phyloP scores from a whole-genome alignment of 2,329 filamentous ascomycete genomes.

The Microsporum audouinii region DNA sequence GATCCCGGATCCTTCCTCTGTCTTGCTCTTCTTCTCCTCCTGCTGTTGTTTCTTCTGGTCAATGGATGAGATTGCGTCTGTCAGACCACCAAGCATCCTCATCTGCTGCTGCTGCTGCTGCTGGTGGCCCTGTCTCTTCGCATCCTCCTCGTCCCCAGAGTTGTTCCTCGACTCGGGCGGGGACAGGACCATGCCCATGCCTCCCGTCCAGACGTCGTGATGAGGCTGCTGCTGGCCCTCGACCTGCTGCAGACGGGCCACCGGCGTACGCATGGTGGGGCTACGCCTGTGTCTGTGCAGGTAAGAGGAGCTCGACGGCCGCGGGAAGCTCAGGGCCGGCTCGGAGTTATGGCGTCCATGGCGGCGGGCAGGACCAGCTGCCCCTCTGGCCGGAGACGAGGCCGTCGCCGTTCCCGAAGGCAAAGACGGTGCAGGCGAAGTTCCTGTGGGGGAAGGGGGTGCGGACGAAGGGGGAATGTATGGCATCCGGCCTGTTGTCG shows the following conservation, averaged over 20 bases:
- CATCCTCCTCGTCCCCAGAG: constrained; percentile 73
- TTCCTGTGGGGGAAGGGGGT: constrained; percentile 38
- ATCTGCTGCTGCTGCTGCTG: constrained; percentile 31
- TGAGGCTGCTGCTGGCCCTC: not conserved
- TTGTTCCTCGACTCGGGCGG: constrained; percentile 75
- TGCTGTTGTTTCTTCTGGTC: constrained; percentile 29
- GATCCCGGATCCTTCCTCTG: not conserved
- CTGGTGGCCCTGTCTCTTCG: constrained; percentile 14
- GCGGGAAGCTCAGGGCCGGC: constrained; percentile 19
- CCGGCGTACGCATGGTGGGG: constrained; percentile 38
- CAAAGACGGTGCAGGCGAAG: not conserved
- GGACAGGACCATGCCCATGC: constrained; percentile 70
- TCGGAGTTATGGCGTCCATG: constrained; percentile 15
- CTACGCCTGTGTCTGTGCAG: constrained; percentile 51
- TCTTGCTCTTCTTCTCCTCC: too few species aligned
- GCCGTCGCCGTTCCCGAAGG: not conserved
- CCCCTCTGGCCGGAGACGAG: constrained; percentile 18
- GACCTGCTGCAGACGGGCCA: constrained; percentile 5
- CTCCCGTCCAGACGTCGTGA: constrained; percentile 37
- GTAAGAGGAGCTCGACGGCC: constrained; percentile 49
- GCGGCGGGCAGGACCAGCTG: constrained; percentile 24
- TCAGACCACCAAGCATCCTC: constrained; percentile 51
- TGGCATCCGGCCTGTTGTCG: constrained; percentile 34
- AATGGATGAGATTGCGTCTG: constrained; percentile 73
- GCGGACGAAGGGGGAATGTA: constrained; percentile 43